These are phyloP conservation scores for Emericellopsis atlantica DNA, from an alignment of 2,329 filamentous ascomycete species.

Conservation along the genomic window DNA sequence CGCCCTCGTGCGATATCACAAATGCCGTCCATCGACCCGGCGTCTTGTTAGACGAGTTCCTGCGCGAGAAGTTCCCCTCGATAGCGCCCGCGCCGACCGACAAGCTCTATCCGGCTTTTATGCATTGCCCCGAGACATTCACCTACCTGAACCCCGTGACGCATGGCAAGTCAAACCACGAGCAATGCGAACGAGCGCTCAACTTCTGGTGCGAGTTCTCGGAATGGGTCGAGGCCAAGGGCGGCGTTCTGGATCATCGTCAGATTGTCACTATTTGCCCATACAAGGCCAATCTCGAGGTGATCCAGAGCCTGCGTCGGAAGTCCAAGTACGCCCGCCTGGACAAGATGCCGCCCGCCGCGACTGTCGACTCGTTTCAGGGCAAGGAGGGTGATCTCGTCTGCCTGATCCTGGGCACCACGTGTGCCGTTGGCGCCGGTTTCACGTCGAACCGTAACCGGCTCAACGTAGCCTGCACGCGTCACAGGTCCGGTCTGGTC, in stretches of 20 bases:
- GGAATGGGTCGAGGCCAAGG: background rate
- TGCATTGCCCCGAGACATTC: background rate
- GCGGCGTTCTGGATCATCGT: background rate
- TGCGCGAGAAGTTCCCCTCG: background rate
- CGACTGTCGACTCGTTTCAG: slow-evolving; percentile 1
- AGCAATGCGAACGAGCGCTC: background rate
- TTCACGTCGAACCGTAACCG: background rate
- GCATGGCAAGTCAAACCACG: background rate
- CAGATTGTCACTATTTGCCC: background rate
- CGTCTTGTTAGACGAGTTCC: background rate
- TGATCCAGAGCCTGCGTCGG: background rate
- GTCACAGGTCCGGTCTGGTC: background rate
- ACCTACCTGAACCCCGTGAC: background rate
- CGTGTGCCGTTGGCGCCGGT: background rate
- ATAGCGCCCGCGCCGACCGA: background rate
- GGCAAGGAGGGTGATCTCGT: background rate
- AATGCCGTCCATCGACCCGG: background rate
- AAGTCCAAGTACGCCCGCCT: background rate
- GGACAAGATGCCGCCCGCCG: background rate
- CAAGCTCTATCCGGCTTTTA: background rate
- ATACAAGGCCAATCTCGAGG: background rate
- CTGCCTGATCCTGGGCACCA: background rate
- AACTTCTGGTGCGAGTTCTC: slow-evolving; percentile 5
- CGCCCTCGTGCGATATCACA: background rate
- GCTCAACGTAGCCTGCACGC: background rate